Evolutionary conservation across 2,329 filamentous ascomycete genomes (phyloP), one percentile per base, ranked within the genome.

Genomic region (Ustulina deusta): DNA sequence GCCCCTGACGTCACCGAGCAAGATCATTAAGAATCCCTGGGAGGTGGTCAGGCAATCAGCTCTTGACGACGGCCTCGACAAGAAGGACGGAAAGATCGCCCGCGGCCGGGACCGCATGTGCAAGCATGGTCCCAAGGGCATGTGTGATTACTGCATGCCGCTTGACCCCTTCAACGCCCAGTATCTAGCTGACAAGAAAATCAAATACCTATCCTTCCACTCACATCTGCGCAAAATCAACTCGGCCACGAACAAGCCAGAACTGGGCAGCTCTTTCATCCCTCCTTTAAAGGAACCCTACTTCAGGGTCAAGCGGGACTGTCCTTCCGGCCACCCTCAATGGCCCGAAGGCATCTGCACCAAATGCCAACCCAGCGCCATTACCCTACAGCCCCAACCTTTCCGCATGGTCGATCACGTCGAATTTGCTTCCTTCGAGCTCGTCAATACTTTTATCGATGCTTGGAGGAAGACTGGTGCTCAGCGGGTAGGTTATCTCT

Each of bases 91-190:
- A 72, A 99, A 79, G 72, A 79, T 79, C 46, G 68, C 77, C 44
- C 74, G 77, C 27, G 70, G 75, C 20, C 74, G 74, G 51, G 76
- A 78, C 54, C 76, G 75, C 22, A 78, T 99, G 94, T 99, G 96
- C 83, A 91, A 93, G 69, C 96, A 99, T 79, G 95, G 95, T 1
- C 90, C 92, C 59, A 98, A 97, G 81, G 96, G 96, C 79, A 99
- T 99, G 96, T 99, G 96, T 81, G 96, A 99, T 81, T 97, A 97
- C 81, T 99, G 96, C 83, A 97, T 97, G 89, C 97, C 97, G 0
- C 83, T 98, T 58, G 96, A 99, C 77, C 96, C 96, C 0, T 99
- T 97, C 80, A 91, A 97, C 76, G 80, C 91, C n/a, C 90, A 90
- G 63, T 97, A 97, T 75, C 86, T 99, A 20, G 88, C 89, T 34